Evolutionary conservation across 331 rosid species (phyloP).

Genomic region (Telfairia occidentalis): DNA sequence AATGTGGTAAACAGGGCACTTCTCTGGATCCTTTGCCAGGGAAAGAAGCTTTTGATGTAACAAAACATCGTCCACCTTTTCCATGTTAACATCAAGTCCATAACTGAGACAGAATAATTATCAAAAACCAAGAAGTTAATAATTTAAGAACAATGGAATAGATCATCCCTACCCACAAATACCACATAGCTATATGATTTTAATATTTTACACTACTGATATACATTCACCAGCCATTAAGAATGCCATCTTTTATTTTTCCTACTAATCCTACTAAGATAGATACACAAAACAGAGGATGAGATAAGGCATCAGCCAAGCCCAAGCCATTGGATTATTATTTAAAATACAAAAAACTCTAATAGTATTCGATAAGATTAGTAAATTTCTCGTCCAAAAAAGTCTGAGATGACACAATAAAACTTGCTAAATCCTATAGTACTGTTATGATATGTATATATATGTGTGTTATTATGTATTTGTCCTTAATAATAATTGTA

Average conservation of each 20-base stretch:
- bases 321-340: background rate
- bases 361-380: background rate
- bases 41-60: constrained; percentile 74
- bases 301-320: background rate
- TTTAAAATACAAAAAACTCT: background rate
- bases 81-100: constrained; percentile 86
- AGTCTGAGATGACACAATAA: background rate
- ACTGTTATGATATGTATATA: too few species aligned
- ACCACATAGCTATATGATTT: background rate
- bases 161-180: background rate
- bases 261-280: background rate
- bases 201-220: background rate
- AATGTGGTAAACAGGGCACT: constrained; percentile 74
- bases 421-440: background rate
- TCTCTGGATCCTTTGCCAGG: constrained; percentile 69
- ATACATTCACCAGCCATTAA: background rate
- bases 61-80: constrained; percentile 86
- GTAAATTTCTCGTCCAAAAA: background rate
- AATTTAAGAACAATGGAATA: background rate
- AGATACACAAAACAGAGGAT: background rate
- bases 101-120: constrained; percentile 48
- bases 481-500: too few species aligned
- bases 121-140: background rate
- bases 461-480: too few species aligned
- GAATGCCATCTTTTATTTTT: background rate